Evolutionary conservation across 2,329 filamentous ascomycete species (phyloP), one percentile per base, ranked within the genome.

Genomic region (Ceratocystis alfenasii): DNA sequence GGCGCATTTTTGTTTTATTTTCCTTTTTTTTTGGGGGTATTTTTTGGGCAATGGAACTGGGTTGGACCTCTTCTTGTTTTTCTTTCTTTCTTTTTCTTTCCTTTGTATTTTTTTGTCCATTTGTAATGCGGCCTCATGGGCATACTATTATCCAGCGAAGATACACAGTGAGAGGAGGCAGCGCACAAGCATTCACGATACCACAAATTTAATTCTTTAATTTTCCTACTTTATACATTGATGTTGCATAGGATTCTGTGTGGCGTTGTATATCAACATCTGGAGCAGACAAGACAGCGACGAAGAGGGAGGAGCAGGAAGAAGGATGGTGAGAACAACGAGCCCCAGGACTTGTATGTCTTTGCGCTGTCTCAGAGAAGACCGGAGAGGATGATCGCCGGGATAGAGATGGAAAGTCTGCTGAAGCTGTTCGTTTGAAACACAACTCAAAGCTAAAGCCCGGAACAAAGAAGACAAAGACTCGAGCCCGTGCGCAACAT

Each of bases 71-170:
- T 50, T 63, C 20, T 22, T 63, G 30, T 63, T 33, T 36, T 48
- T 30, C 25, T 44, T 20, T 57, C 45, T 65, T 63, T 65, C 50
- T n/a, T 59, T 46, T 60, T 36, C 20, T 15, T 62, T 41, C 12
- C 15, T 64, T 61, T 59, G 60, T 36, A 48, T 61, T 41, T 41
- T 41, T 15, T 41, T 41, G 36, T 41, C 36, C 3, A 41, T 41
- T 41, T 41, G 36, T 41, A 41, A 12, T 41, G 36, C 36, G 36
- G 36, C 36, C 36, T 41, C 12, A 41, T 41, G 36, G 36, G 36
- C 55, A 45, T 50, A 10, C 20, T 20, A 20, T 50, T 62, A 45
- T 17, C 45, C 45, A 57, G 50, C 53, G 53, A 22, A 20, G 48
- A 10, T 20, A 50, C 20, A 17, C 45, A 48, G 17, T n/a, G 45